These are phyloP conservation scores for Paramyrothecium sp. DNA, from an alignment of 2,329 filamentous ascomycete species.

Conservation along the genomic window DNA sequence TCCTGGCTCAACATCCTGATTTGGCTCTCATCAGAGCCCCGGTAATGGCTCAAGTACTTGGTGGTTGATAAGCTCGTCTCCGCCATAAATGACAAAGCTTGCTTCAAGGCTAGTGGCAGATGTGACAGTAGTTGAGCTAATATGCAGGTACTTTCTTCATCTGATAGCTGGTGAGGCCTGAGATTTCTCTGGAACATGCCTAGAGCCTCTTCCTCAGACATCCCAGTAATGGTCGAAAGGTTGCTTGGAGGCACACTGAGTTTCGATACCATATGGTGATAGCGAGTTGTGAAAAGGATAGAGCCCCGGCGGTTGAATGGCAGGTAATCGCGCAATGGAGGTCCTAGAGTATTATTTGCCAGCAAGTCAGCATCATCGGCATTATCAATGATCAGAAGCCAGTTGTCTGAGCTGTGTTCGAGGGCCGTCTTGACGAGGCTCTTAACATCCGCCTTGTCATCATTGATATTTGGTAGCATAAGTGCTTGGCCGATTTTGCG, in stretches of 20 bases:
- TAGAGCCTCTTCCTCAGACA: background rate
- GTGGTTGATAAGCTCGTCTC: background rate
- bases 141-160: background rate
- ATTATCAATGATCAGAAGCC: conserved; percentile 44
- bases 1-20: conserved; percentile 23
- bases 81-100: background rate
- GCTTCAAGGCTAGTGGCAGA: background rate
- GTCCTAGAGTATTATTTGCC: conserved; percentile 8
- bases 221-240: background rate
- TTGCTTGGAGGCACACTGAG: background rate
- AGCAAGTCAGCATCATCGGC: conserved; percentile 35
- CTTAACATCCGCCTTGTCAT: conserved; percentile 32
- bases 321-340: background rate
- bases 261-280: background rate
- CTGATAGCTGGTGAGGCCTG: background rate
- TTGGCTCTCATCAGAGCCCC: conserved; percentile 10
- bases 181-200: background rate
- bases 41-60: background rate
- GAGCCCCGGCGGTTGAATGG: background rate
- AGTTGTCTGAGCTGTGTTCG: conserved; percentile 19
- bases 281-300: background rate
- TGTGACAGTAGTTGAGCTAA: background rate
- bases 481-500: conserved; percentile 26
- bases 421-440: conserved; percentile 31
- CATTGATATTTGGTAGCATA: conserved; percentile 21